These are phyloP conservation scores for Fusarium annulatum DNA, from an alignment of 2,329 filamentous ascomycete species.

Conservation along the genomic window DNA sequence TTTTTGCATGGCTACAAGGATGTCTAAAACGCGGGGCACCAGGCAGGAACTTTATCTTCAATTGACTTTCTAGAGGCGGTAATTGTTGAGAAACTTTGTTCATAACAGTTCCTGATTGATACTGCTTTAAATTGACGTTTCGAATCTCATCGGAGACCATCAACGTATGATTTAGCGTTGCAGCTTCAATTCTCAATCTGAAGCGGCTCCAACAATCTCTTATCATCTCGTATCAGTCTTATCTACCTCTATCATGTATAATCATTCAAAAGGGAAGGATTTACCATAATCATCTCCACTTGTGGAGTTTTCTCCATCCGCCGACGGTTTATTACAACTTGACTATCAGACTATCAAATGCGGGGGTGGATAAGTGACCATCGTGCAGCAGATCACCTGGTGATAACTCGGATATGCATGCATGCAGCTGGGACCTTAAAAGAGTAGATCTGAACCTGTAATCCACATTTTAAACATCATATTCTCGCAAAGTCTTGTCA, in stretches of 20 bases:
- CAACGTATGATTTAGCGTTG: accelerated
- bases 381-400: not conserved
- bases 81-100: not conserved
- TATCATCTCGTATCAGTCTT: not conserved
- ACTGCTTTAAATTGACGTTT: not conserved
- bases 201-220: not conserved
- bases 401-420: not conserved
- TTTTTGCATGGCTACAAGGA: not conserved
- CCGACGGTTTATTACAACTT: not conserved
- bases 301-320: not conserved
- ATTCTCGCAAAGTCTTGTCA: not conserved
- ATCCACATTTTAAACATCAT: not conserved
- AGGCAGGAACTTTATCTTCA: not conserved
- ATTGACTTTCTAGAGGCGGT: not conserved
- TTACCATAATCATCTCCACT: not conserved
- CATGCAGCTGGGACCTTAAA: not conserved
- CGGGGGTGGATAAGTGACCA: conserved; percentile 20
- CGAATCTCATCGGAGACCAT: not conserved
- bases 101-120: not conserved
- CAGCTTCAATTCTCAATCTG: accelerated
- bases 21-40: not conserved
- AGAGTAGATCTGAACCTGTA: not conserved
- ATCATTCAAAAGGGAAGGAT: not conserved
- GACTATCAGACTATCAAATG: conserved; percentile 7
- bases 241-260: not conserved